Conservation (phyloP, 352 stramenopile genomes). For the Phytophthora crassamura region DNA sequence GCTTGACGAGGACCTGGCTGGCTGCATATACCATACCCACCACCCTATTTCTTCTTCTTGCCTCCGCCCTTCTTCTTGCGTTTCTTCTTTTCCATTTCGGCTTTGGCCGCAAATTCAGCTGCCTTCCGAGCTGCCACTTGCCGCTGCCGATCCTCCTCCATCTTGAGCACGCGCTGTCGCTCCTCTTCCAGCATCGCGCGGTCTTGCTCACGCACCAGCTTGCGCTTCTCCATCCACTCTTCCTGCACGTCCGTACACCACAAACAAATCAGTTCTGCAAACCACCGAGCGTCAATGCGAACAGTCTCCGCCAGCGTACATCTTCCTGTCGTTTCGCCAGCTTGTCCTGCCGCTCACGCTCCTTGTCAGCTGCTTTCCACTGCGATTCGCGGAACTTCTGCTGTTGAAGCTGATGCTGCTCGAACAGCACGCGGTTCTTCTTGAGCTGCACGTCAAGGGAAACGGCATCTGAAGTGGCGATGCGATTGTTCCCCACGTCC, state of each 20-base stretch:
- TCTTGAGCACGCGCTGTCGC: conserved; percentile 55
- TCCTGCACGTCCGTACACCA: conserved; percentile 43
- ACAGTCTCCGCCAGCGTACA: conserved; percentile 30
- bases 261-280: conserved; percentile 9
- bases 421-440: conserved; percentile 59
- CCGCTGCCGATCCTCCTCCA: conserved; percentile 71
- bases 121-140: conserved; percentile 75
- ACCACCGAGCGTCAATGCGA: neutral
- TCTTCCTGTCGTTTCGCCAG: conserved; percentile 61
- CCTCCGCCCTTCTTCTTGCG: conserved; percentile 70
- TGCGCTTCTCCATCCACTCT: conserved; percentile 81
- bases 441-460: conserved; percentile 55
- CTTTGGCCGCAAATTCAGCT: conserved; percentile 70
- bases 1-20: conserved; percentile 8
- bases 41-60: conserved; percentile 75
- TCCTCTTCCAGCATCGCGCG: conserved; percentile 54
- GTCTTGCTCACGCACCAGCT: conserved; percentile 58
- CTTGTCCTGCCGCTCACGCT: conserved; percentile 56
- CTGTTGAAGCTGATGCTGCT: conserved; percentile 51
- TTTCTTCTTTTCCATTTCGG: conserved; percentile 86
- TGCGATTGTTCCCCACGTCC: conserved; percentile 86
- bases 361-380: conserved; percentile 54
- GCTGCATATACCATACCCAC: neutral
- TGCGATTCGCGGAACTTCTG: conserved; percentile 56
- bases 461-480: conserved; percentile 56